Evolutionary conservation across 306 rosid species (phyloP).

Genomic region (Prunus davidiana): DNA sequence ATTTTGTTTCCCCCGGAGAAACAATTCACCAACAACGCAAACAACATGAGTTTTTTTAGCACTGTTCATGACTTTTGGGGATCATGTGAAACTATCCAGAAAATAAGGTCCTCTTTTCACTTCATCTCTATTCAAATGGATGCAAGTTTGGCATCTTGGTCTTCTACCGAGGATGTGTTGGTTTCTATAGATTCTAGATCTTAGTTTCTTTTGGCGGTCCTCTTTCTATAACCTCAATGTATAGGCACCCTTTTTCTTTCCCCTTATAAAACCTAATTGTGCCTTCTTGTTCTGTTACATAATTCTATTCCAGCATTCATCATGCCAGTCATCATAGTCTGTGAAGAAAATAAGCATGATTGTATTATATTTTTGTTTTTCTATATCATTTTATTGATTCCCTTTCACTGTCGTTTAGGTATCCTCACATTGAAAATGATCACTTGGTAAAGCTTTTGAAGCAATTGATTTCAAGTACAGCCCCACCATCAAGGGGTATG

Average conservation of each 20-base stretch:
- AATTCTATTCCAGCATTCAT: background rate
- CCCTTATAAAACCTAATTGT: background rate
- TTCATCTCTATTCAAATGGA: background rate
- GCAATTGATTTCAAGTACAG: slow-evolving; percentile 61
- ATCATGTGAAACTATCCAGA: background rate
- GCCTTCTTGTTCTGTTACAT: background rate
- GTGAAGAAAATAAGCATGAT: background rate
- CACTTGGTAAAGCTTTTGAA: slow-evolving; percentile 93
- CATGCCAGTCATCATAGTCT: background rate
- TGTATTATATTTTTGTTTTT: slow-evolving; percentile 7
- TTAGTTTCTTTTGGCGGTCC: background rate
- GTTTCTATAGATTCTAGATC: background rate
- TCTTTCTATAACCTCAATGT: background rate
- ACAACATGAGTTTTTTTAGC: background rate
- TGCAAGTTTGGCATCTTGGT: background rate
- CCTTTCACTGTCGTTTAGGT: slow-evolving; percentile 49
- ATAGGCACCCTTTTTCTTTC: background rate
- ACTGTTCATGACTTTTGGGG: background rate
- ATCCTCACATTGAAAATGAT: slow-evolving; percentile 78
- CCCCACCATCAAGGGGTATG: slow-evolving; percentile 53
- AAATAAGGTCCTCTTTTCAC: background rate
- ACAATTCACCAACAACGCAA: background rate
- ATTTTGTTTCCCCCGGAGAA: background rate
- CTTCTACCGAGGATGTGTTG: no score
- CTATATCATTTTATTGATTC: slow-evolving; percentile 23